Percentiles rank a stretch among this genome's conserved stretches.
Evolutionary conservation across 1,284 basidiomycete genomes (phyloP).

Genomic region (Flammula alnicola): DNA sequence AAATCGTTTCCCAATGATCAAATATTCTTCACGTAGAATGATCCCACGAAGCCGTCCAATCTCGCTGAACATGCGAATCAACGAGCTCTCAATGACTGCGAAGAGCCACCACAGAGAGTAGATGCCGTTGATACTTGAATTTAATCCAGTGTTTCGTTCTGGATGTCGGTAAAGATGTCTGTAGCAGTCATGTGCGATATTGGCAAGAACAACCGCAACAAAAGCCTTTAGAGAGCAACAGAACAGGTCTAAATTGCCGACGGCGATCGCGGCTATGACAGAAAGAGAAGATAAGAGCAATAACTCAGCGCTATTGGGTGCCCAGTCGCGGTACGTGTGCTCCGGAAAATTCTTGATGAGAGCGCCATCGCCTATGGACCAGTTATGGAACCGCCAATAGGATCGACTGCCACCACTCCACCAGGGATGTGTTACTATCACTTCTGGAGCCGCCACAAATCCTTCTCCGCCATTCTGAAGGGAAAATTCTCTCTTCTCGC

Average conservation of each 20-base stretch:
- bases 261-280: background rate
- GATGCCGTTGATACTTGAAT: slow-evolving; percentile 39
- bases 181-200: slow-evolving; percentile 52
- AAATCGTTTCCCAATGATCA: slow-evolving; percentile 46
- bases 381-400: slow-evolving; percentile 61
- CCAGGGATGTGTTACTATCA: slow-evolving; percentile 59
- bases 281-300: slow-evolving; percentile 34
- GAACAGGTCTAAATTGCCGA: slow-evolving; percentile 8
- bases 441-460: slow-evolving; percentile 53
- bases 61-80: slow-evolving; percentile 58
- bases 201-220: slow-evolving; percentile 41
- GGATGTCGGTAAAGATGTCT: slow-evolving; percentile 49
- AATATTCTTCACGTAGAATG: slow-evolving; percentile 45
- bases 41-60: slow-evolving; percentile 51
- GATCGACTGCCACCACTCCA: slow-evolving; percentile 54
- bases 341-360: slow-evolving; percentile 54
- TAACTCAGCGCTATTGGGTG: slow-evolving; percentile 56
- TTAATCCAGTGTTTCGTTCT: slow-evolving; percentile 35
- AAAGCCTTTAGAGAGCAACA: slow-evolving; percentile 29
- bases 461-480: slow-evolving; percentile 40
- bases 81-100: slow-evolving; percentile 51
- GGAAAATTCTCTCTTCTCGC: slow-evolving; percentile 48
- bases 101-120: slow-evolving; percentile 36
- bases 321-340: slow-evolving; percentile 47
- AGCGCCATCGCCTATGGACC: slow-evolving; percentile 60